Evolutionary conservation across 805 yeast species (phyloP), one percentile per base, ranked within the genome.

Genomic region (Naumovozyma baii): DNA sequence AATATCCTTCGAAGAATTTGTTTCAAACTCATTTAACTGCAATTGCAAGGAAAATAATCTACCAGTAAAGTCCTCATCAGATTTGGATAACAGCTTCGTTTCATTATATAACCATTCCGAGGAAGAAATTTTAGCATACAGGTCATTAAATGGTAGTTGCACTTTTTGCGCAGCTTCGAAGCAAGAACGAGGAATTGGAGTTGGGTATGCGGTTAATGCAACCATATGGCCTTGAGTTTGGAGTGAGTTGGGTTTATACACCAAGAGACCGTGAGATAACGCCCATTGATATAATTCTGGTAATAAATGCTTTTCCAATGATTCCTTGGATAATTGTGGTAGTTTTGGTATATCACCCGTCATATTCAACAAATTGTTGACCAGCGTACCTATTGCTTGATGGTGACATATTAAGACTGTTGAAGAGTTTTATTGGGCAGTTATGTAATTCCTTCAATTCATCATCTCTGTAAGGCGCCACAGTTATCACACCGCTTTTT

Each of bases 161-260:
- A 87, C 78, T 3, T 60, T 62, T 18, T 75, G 52, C 2, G 95
- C 94, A 44, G 71, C 68, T 8, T 74, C 68, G 58, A 84, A 90
- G 39, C 82, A 76, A 2, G 54, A 39, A 40, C 64, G 69, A 3
- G 96, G 90, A 47, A 87, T 78, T 5, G 95, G 95, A 0, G 96
- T 83, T 3, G 99, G 99, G 54, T 69, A 86, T 20, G 90, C 52
- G 1, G 98, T 92, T 8, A 86, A 78, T 30, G 99, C 98, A 1
- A 96, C 95, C 38, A 72, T 72, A 16, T 62, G 62, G 13, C 76
- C 71, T 5, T 34, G 17, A 49, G 63, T 69, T 17, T 53, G 45
- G 10, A 64, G 45, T 51, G 69, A 76, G 18, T 70, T 66, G 1
- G 80, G 77, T 1, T 87, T 86, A 51, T 83, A 80, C 78, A 88